Evolutionary conservation across 2,329 filamentous ascomycete species (phyloP).

Genomic region (Colletotrichum incanum): DNA sequence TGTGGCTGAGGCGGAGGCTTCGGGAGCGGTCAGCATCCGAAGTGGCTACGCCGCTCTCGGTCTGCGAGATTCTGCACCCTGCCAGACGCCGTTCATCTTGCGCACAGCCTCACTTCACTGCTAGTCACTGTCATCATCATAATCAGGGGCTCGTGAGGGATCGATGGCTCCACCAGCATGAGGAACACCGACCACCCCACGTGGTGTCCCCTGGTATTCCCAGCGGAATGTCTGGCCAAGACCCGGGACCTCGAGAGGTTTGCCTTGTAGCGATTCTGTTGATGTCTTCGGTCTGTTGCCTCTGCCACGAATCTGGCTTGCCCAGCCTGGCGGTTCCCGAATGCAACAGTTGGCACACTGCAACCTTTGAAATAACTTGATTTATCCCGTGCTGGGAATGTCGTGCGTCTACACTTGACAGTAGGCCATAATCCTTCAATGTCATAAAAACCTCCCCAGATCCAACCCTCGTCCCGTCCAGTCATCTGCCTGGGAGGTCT

Average conservation of each 20-base stretch:
- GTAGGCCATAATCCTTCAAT: constrained; percentile 38
- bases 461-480: constrained; percentile 36
- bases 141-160: not conserved
- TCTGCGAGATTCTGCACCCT: not conserved
- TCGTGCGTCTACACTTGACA: constrained; percentile 41
- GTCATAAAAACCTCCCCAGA: constrained; percentile 37
- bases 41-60: not conserved
- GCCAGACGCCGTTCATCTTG: not conserved
- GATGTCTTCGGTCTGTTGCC: not conserved
- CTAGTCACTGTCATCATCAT: not conserved
- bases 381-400: constrained; percentile 39
- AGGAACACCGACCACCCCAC: not conserved
- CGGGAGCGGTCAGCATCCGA: constrained; percentile 7
- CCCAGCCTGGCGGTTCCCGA: not conserved
- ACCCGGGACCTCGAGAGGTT: not conserved
- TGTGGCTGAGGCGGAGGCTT: not conserved
- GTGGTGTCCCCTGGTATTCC: not conserved
- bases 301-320: not conserved
- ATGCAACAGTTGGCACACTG: not conserved
- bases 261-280: not conserved
- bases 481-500: constrained; percentile 35
- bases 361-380: constrained; percentile 28
- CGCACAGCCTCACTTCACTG: constrained; percentile 19
- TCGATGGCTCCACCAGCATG: not conserved
- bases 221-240: not conserved